Evolutionary conservation across 1,284 basidiomycete species (phyloP), one percentile per base, ranked within the genome.

Genomic region (Ustilago trichophora): DNA sequence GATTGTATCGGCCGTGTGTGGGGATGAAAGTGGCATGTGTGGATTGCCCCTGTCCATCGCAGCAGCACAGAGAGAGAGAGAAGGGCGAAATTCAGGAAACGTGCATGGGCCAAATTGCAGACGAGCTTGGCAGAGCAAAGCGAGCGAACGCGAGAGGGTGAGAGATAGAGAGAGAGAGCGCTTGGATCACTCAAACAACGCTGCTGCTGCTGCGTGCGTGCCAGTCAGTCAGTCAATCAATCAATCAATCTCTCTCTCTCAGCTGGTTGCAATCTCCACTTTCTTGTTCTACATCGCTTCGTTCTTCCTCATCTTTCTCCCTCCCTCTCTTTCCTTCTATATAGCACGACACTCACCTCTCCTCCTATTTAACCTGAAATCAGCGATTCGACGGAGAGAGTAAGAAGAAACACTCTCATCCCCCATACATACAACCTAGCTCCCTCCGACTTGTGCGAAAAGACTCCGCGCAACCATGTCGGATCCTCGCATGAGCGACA

Each of bases 401-500:
- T n/a, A n/a, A n/a, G n/a, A n/a, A n/a, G n/a, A n/a, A n/a, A n/a
- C n/a, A n/a, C n/a, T n/a, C n/a, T n/a, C n/a, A n/a, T n/a, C n/a
- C n/a, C n/a, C n/a, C n/a, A n/a, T n/a, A n/a, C n/a, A n/a, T n/a
- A 13, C 29, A 5, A 16, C 45, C 27, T 31, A 35, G 27, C 27
- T 29, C 13, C 27, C 27, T 29, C 27, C 27, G 8, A 8, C 13
- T 29, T 29, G 27, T n/a, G n/a, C n/a, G n/a, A n/a, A n/a, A n/a
- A n/a, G n/a, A n/a, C n/a, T n/a, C n/a, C n/a, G n/a, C n/a, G n/a
- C n/a, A n/a, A 66, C 37, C 63, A 78, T 78, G 77, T 58, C 79
- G 40, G 76, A 77, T 58, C 81, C 83, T 32, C 79, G 80, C 29
- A 81, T 85, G 66, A 82, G 80, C 51, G 88, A 92, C 82, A 85